Evolutionary conservation across 1,139 yeast genomes (phyloP), one percentile per base, ranked within the genome.

Genomic region (Spencermartinsiella ligniputridi): DNA sequence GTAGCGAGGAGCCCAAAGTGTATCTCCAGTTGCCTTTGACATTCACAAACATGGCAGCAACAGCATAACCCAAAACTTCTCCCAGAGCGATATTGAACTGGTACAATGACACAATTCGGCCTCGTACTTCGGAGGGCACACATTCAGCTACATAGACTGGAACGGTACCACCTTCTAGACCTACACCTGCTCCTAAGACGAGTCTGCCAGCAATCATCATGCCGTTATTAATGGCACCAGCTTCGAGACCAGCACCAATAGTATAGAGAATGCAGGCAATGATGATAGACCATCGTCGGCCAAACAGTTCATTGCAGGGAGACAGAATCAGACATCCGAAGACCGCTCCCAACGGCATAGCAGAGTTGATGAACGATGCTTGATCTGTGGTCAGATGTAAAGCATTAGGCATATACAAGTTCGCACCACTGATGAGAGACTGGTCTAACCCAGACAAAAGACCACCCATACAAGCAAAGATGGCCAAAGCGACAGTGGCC

Each of bases 101-200:
- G 56, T 76, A 76, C 55, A 77, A 60, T 1, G 82, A 75, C 15
- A 78, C 81, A 42, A 79, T 60, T 47, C 71, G 69, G 44, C 83
- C 83, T 53, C 83, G 69, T 16, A 68, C 74, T 4, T 58, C 56
- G 2, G 81, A 75, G 8, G 81, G 81, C 17, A 76, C 78, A 34
- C 76, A 69, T 55, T 79, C 84, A 11, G 81, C 71, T 40, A 78
- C 71, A 51, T 79, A 76, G 39, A 78, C 70, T 50, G 80, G 79
- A 40, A 78, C 79, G 51, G 79, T 76, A 39, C 80, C 81, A 58
- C 80, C 81, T 57, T 76, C 83, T 30, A 78, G 69, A 53, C 83
- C 81, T 34, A 78, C 75, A 51, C 82, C 83, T 32, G 75, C 61
- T 45, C 83, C 83, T 22, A 78, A 66, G 35, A 77, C 54, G 51